Evolutionary conservation across 2,329 filamentous ascomycete species (phyloP).

Genomic region (Aspergillus sp.): DNA sequence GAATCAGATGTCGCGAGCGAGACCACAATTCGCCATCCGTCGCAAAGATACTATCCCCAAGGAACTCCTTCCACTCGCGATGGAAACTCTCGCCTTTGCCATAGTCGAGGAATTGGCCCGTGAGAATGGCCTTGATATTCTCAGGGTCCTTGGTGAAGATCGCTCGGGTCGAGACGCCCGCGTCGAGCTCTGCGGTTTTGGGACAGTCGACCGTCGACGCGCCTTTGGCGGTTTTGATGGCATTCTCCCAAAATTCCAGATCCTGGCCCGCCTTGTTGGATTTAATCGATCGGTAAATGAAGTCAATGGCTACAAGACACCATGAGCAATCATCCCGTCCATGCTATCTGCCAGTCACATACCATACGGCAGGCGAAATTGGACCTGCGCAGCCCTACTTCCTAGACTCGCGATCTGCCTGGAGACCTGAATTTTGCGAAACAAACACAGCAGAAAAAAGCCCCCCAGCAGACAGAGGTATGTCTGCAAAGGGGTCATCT

Average conservation of each 20-base stretch:
- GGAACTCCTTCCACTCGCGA: constrained; percentile 70
- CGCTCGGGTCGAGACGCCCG: constrained; percentile 48
- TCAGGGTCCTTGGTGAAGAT: constrained; percentile 80
- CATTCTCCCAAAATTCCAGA: constrained; percentile 60
- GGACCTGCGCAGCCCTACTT: constrained; percentile 33
- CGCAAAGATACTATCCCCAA: constrained; percentile 82
- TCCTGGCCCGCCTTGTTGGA: constrained; percentile 56
- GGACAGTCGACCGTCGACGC: constrained; percentile 22
- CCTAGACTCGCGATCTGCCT: constrained; percentile 34
- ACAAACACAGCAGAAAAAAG: constrained; percentile 38
- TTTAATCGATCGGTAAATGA: constrained; percentile 59
- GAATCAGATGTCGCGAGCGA: constrained; percentile 75
- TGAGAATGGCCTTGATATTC: constrained; percentile 89
- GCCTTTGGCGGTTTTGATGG: constrained; percentile 46
- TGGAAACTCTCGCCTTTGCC: constrained; percentile 78
- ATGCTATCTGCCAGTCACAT: constrained; percentile 7
- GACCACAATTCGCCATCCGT: constrained; percentile 83
- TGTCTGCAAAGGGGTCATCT: constrained; percentile 45
- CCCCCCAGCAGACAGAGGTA: constrained; percentile 39
- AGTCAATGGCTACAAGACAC: constrained; percentile 59
- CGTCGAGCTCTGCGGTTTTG: constrained; percentile 31
- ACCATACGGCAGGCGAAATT: constrained; percentile 39
- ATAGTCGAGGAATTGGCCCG: constrained; percentile 80
- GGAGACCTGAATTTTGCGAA: constrained; percentile 30
- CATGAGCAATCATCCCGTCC: constrained; percentile 1